A percentile compares a stretch with the other conserved stretches of the same genome.
Evolutionary conservation across 768 basidiomycete species (phyloP).

Genomic region (Leccinum incarnatum): DNA sequence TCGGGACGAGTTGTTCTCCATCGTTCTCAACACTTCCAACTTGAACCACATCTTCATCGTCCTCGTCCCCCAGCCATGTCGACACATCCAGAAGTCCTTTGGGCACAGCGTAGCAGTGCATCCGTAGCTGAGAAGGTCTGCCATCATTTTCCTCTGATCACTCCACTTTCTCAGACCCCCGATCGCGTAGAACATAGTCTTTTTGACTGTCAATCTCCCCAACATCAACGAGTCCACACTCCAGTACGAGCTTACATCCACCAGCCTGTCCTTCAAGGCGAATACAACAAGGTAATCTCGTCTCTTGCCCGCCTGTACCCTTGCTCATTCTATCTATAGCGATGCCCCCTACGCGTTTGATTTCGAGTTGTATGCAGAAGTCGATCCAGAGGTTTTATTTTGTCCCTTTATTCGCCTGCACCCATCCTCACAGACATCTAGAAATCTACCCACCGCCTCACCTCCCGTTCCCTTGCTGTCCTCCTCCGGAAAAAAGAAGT

Average conservation of each 20-base stretch:
- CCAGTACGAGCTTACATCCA: conserved; percentile 56
- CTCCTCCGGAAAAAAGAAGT: conserved; percentile 79
- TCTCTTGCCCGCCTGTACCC: not conserved
- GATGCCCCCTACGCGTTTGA: conserved; percentile 67
- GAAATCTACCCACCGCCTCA: conserved; percentile 47
- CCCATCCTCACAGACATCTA: conserved; percentile 8
- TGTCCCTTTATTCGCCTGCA: conserved; percentile 1
- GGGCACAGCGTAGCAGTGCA: conserved; percentile 89
- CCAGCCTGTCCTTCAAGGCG: conserved; percentile 62
- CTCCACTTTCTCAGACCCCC: not conserved
- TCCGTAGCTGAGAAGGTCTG: conserved; percentile 63
- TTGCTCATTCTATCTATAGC: conserved; percentile 17
- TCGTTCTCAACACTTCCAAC: conserved; percentile 33
- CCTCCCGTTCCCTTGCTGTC: conserved; percentile 63
- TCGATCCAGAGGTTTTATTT: conserved; percentile 64
- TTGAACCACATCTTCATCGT: conserved; percentile 2
- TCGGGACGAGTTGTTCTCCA: conserved; percentile 26
- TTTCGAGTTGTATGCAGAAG: conserved; percentile 71
- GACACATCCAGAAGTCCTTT: conserved; percentile 82
- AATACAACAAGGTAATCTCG: conserved; percentile 56
- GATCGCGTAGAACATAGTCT: conserved; percentile 72
- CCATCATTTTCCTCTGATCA: conserved; percentile 4
- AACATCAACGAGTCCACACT: conserved; percentile 62
- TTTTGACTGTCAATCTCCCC: conserved; percentile 79
- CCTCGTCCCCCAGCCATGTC: conserved; percentile 32